Conservation (phyloP, 2,329 filamentous ascomycete genomes). For the Bipolaris sorokiniana region DNA sequence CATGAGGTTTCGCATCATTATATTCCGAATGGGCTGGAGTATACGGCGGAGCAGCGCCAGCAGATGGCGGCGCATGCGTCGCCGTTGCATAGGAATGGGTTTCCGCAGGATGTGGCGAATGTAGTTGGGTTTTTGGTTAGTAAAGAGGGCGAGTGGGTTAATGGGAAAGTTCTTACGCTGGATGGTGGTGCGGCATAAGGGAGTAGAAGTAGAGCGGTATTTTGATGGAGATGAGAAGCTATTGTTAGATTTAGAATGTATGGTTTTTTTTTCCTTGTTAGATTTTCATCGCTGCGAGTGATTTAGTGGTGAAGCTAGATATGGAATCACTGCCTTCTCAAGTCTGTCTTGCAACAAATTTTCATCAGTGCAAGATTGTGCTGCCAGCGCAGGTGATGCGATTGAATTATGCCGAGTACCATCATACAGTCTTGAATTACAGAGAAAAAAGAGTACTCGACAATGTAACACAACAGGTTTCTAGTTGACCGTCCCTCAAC, state of each 20-base stretch:
- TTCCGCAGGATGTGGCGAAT: constrained; percentile 48
- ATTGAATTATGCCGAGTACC: no score
- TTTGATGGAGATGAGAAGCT: background rate
- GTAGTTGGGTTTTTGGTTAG: constrained; percentile 43
- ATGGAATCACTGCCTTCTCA: no score
- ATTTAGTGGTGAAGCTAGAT: background rate
- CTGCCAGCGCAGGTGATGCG: no score
- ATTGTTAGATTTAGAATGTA: background rate
- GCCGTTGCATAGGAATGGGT: constrained; percentile 53
- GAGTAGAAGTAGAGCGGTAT: no score
- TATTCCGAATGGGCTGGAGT: constrained; percentile 49
- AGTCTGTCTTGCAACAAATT: no score
- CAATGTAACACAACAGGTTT: no score
- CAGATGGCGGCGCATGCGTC: constrained; percentile 54
- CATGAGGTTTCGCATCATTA: constrained; percentile 63
- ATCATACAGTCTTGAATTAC: no score
- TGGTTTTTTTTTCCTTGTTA: no score
- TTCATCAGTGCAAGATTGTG: no score
- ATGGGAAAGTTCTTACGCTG: constrained; percentile 28
- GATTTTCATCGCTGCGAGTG: background rate
- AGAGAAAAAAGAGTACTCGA: no score
- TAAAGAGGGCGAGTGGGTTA: constrained; percentile 45
- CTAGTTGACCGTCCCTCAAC: no score
- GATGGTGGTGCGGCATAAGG: constrained; percentile 15
- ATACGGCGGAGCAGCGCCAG: constrained; percentile 7